phyloP scores from a whole-genome alignment of 2,329 filamentous ascomycete species.

The Pseudogymnoascus sp. region DNA sequence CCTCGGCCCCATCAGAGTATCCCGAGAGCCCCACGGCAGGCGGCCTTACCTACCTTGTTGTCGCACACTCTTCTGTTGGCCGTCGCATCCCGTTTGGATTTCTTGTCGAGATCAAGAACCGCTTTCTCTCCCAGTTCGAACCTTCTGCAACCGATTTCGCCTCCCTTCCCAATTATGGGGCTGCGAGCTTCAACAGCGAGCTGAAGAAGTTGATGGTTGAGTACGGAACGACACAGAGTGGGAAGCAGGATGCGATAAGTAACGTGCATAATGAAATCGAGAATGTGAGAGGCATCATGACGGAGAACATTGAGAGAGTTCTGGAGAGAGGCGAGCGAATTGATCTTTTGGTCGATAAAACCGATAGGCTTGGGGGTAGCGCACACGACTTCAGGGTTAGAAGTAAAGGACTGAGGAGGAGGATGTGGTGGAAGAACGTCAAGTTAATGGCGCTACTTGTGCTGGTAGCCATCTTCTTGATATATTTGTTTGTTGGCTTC shows the following conservation, averaged over 20 bases:
- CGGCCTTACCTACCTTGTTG: constrained; percentile 83
- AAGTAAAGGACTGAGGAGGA: constrained; percentile 74
- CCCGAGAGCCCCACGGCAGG: constrained; percentile 53
- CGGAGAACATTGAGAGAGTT: constrained; percentile 84
- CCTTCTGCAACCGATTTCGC: constrained; percentile 62
- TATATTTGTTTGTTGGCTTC: constrained; percentile 65
- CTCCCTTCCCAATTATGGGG: constrained; percentile 79
- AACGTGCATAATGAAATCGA: constrained; percentile 88
- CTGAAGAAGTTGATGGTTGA: constrained; percentile 73
- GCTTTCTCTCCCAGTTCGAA: constrained; percentile 68
- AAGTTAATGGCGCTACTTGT: constrained; percentile 78
- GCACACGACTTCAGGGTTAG: constrained; percentile 85
- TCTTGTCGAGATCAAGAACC: constrained; percentile 81
- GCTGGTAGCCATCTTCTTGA: constrained; percentile 63
- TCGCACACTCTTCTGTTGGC: constrained; percentile 72
- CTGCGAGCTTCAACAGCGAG: constrained; percentile 74
- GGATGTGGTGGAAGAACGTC: constrained; percentile 99
- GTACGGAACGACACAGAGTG: constrained; percentile 69
- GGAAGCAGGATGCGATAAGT: constrained; percentile 71
- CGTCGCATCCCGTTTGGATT: constrained; percentile 89
- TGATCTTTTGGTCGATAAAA: constrained; percentile 92
- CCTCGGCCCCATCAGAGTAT: constrained; percentile 67
- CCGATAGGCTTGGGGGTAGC: constrained; percentile 78
- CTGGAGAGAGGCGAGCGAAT: constrained; percentile 88
- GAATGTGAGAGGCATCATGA: constrained; percentile 88